Percentiles rank a stretch among this genome's conserved stretches.
phyloP scores from a whole-genome alignment of 345 rosid species.

The Syzygium jambos region DNA sequence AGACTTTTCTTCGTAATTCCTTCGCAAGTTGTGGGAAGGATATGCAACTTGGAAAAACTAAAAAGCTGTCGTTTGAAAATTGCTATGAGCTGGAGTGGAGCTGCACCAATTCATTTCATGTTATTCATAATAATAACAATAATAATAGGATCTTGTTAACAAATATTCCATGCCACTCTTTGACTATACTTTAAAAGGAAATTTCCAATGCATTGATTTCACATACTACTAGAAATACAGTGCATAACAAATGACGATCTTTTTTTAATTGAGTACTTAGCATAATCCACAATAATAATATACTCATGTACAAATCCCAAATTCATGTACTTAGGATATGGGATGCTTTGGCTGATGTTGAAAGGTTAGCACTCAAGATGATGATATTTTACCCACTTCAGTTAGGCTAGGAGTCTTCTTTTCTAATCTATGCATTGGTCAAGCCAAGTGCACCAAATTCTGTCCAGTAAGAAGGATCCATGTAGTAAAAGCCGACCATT shows the following conservation, averaged over 20 bases:
- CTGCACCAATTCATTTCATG: not conserved
- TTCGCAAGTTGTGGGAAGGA: not conserved
- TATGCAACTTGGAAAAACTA: not conserved
- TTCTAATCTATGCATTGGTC: accelerated
- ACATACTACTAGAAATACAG: not conserved
- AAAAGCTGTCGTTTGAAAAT: not conserved
- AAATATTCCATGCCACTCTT: accelerated
- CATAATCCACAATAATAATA: not conserved
- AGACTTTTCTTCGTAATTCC: not conserved
- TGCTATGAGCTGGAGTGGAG: not conserved
- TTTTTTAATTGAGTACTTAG: accelerated
- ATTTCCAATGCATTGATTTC: not conserved
- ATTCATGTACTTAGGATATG: not conserved
- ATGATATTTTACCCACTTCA: not conserved
- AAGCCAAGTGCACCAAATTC: not conserved
- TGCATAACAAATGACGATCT: not conserved
- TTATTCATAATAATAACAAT: not conserved
- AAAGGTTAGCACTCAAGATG: not conserved
- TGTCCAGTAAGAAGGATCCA: not conserved
- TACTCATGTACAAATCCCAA: not conserved
- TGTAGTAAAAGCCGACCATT: not conserved
- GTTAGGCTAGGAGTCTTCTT: not conserved
- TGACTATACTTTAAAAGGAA: accelerated
- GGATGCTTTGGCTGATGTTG: not conserved
- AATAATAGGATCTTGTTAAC: not conserved